These are phyloP conservation scores for Yamadazyma siamensis DNA, from an alignment of 1,139 yeast genomes.

Conservation along the genomic window DNA sequence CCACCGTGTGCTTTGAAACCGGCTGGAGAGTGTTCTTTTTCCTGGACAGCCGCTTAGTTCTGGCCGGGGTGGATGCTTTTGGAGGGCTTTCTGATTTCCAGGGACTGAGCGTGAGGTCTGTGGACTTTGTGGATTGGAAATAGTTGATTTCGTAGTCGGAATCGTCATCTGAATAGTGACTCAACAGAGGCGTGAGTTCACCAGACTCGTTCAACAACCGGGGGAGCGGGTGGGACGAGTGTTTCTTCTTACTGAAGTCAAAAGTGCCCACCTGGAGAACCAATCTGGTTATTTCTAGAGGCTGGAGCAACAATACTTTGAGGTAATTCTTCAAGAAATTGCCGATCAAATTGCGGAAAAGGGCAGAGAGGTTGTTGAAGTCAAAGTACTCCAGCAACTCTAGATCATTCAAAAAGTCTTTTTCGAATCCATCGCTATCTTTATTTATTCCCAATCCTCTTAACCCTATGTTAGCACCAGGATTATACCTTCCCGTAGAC, in stretches of 20 bases:
- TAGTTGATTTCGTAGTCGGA: constrained; percentile 55
- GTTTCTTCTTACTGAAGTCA: constrained; percentile 16
- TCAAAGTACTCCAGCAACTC: constrained; percentile 70
- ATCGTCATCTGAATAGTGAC: constrained; percentile 14
- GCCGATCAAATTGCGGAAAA: constrained; percentile 50
- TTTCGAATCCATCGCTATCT: constrained; percentile 17
- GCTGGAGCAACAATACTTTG: constrained; percentile 72
- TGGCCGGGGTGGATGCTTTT: constrained; percentile 5
- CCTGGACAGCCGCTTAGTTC: constrained; percentile 4
- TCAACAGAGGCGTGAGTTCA: constrained; percentile 7
- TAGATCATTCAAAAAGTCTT: constrained; percentile 57
- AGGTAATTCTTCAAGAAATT: constrained; percentile 67
- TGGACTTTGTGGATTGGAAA: constrained; percentile 32
- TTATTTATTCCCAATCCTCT: constrained; percentile 7
- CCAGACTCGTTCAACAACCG: constrained; percentile 11
- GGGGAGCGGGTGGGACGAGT: constrained; percentile 6
- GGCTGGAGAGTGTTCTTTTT: constrained; percentile 48
- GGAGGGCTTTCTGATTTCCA: not conserved
- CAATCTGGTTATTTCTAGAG: constrained; percentile 80
- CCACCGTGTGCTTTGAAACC: constrained; percentile 63
- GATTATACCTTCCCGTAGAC: constrained; percentile 12
- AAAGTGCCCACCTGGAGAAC: constrained; percentile 78
- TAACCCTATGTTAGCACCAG: constrained; percentile 16
- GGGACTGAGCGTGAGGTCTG: not conserved
- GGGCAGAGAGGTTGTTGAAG: constrained; percentile 50